Evolutionary conservation across 345 rosid species (phyloP), one percentile per base, ranked within the genome.

Genomic region (Salix arbutifolia): DNA sequence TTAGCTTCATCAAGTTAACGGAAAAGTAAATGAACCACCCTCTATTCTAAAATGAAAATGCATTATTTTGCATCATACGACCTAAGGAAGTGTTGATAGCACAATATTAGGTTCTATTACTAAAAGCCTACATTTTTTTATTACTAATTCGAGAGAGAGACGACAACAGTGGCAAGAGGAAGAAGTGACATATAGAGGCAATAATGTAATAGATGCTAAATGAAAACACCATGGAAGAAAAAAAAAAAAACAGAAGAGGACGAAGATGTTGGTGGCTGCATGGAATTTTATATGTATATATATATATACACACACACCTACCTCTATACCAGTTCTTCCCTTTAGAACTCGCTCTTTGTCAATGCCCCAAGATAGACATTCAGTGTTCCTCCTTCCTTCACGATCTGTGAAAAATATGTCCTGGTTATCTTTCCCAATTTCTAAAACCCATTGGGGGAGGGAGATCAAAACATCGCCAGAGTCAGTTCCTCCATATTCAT

Each of bases 261-360:
- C 37, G 37, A 18, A 17, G 12, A 50, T 8, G 69, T 23, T 30
- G 5, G 56, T 11, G 37, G 30, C 26, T 40, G 25, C 73, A 61
- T 35, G 26, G 5, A 18, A 71, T 30, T 30, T 65, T 62, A n/a
- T n/a, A n/a, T n/a, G n/a, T n/a, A n/a, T n/a, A n/a, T n/a, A n/a
- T n/a, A n/a, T n/a, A n/a, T n/a, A n/a, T n/a, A n/a, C n/a, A n/a
- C n/a, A n/a, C n/a, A n/a, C n/a, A n/a, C n/a, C n/a, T n/a, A 94
- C 98, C 97, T 94, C 98, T 67, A 94, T 86, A 76, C 92, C 97
- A 81, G 97, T 92, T 85, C 98, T 84, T 81, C 98, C 98, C 79
- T 82, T 89, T 26, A 94, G 80, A 75, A 92, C 97, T 61, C 97
- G 88, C 79, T 94, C 97, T 85, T 88, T 92, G 81, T 94, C 97